Evolutionary conservation across 257 asterid species (phyloP).

Genomic region (Pogostemon cablin): DNA sequence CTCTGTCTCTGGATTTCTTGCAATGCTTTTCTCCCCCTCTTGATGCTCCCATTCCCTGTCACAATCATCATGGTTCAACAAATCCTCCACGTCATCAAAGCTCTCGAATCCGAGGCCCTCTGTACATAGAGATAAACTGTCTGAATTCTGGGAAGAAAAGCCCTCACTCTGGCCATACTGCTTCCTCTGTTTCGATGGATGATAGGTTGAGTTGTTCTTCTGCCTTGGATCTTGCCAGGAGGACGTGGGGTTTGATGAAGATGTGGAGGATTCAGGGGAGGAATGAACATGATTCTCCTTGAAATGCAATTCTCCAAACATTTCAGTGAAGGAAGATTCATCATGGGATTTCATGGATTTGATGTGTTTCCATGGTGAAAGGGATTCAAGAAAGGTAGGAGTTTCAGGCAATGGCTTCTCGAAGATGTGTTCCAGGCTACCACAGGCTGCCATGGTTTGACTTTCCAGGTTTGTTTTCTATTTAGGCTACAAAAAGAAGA

Average conservation of each 20-base stretch:
- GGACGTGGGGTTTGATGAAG: constrained; percentile 22
- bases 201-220: constrained; percentile 21
- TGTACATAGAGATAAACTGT: constrained; percentile 71
- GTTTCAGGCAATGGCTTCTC: constrained; percentile 70
- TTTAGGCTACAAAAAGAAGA: background rate
- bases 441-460: constrained; percentile 72
- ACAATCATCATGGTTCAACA: constrained; percentile 33
- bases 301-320: constrained; percentile 73
- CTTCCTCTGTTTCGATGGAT: constrained; percentile 14
- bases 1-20: constrained; percentile 30
- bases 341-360: constrained; percentile 44
- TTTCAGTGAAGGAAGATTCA: constrained; percentile 57
- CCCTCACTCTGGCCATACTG: constrained; percentile 45
- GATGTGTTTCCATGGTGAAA: constrained; percentile 70
- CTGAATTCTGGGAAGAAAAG: constrained; percentile 64
- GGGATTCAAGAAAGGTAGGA: constrained; percentile 60
- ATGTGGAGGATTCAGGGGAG: constrained; percentile 15
- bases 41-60: constrained; percentile 28
- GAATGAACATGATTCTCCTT: constrained; percentile 39
- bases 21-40: constrained; percentile 28
- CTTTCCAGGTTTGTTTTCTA: background rate
- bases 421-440: constrained; percentile 75
- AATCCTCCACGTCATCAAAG: constrained; percentile 81
- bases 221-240: background rate
- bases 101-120: constrained; percentile 89